Evolutionary conservation across 2,329 filamentous ascomycete species (phyloP).

Genomic region (Diplodia scrobiculata): DNA sequence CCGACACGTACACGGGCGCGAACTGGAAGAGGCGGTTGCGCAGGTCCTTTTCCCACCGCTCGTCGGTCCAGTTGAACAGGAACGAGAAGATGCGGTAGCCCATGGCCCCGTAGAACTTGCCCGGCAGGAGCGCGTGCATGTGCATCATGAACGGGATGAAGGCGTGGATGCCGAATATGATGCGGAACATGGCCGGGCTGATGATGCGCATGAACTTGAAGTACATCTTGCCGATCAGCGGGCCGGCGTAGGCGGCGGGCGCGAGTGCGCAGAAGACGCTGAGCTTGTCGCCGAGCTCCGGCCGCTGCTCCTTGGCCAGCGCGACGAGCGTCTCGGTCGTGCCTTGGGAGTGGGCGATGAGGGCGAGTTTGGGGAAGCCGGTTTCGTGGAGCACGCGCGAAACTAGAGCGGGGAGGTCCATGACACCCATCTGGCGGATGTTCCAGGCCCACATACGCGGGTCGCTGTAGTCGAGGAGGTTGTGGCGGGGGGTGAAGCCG

Average conservation of each 20-base stretch:
- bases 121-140: constrained; percentile 69
- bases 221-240: constrained; percentile 80
- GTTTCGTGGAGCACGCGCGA: constrained; percentile 80
- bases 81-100: constrained; percentile 90
- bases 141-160: constrained; percentile 94
- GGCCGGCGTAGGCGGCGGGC: constrained; percentile 86
- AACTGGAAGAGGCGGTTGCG: constrained; percentile 87
- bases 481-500: constrained; percentile 78
- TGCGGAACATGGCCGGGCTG: constrained; percentile 71
- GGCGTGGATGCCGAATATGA: constrained; percentile 86
- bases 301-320: constrained; percentile 84
- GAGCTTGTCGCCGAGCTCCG: constrained; percentile 77
- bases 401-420: constrained; percentile 80
- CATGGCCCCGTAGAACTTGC: constrained; percentile 72
- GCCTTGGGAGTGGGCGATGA: constrained; percentile 87
- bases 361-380: constrained; percentile 76
- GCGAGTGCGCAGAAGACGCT: constrained; percentile 90
- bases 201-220: constrained; percentile 90
- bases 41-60: constrained; percentile 78
- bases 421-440: constrained; percentile 79
- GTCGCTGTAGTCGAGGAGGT: constrained; percentile 68
- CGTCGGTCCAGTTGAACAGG: constrained; percentile 84
- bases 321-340: constrained; percentile 87
- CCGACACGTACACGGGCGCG: constrained; percentile 83
- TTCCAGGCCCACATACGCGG: constrained; percentile 98